Conservation (phyloP, 176 grass and related monocot species). For the Dendrocalamus sinicus region DNA sequence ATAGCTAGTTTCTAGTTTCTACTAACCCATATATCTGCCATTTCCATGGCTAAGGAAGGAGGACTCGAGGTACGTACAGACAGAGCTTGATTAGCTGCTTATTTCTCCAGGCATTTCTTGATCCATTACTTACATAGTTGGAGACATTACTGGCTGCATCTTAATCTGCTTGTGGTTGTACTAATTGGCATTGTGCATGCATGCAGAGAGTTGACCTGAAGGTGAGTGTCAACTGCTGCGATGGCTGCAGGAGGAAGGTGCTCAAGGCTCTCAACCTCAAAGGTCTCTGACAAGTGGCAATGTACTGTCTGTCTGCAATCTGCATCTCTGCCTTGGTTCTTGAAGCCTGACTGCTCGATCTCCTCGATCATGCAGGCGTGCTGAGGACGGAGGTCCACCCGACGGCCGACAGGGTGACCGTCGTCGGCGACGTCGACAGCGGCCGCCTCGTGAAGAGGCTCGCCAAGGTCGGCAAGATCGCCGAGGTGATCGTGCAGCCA, state of each 20-base stretch:
- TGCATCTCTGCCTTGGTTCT: neutral
- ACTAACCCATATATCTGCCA: too few species aligned
- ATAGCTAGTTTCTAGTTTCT: too few species aligned
- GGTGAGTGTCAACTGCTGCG: slow-evolving; percentile 63
- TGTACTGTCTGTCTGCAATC: neutral
- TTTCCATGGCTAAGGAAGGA: too few species aligned
- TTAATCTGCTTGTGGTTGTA: too few species aligned
- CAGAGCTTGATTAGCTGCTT: too few species aligned
- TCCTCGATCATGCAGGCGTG: slow-evolving; percentile 19
- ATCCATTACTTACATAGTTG: too few species aligned
- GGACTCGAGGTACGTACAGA: too few species aligned
- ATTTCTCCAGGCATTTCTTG: too few species aligned
- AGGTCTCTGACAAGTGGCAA: slow-evolving; percentile 31
- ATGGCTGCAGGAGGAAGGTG: slow-evolving; percentile 67
- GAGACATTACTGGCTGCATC: too few species aligned
- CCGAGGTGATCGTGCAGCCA: slow-evolving; percentile 22
- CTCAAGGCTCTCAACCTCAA: slow-evolving; percentile 57
- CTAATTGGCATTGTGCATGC: neutral
- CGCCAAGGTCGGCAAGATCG: slow-evolving; percentile 45
- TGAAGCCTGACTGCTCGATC: neutral
- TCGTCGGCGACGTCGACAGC: slow-evolving; percentile 41
- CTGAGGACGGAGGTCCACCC: slow-evolving; percentile 52
- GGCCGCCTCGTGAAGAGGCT: slow-evolving; percentile 40
- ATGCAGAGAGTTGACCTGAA: slow-evolving; percentile 59
- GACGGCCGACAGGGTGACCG: slow-evolving; percentile 36